Base-by-base conservation (phyloP, 345 rosid species). In the Salix viminalis region DNA sequence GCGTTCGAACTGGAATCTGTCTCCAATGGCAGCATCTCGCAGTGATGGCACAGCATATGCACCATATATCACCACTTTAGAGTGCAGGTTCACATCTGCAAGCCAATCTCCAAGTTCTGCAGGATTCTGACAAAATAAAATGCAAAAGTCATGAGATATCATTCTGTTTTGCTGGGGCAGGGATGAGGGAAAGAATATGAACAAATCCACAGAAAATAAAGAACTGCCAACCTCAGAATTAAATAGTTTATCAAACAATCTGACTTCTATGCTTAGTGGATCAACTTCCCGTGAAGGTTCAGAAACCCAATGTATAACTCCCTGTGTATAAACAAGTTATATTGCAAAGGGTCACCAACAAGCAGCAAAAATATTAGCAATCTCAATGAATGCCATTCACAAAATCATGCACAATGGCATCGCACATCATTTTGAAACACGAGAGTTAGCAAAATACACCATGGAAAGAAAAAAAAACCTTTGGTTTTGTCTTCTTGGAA, bases 231-330 rank as follows among this genome's bases (percentile, higher is more conserved):
- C 99, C 98, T 96, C 98, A 2, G 94, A 90, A 70, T 87, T 86
- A 46, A 96, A 96, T 72, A 96, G 89, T 78, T 82, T 96, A 69
- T 93, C 97, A 74, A 93, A 96, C 87, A 96, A 88, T 84, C 97
- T 89, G 79, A 96, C 98, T 93, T 93, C 98, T 65, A 92, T 85
- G 78, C 83, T 85, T 78, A 93, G 81, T 37, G 97, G 98, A 67
- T 88, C 77, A 71, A 79, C 81, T 73, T 94, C 96, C 0, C 87
- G 79, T 23, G 90, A 88, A 69, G 97, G 81, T 80, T 88, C 92
- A 83, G 95, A 80, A 39, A 96, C 97, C 99, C 98, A 96, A 78
- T 96, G 99, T 69, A 94, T 94, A 82, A 94, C 97, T 61, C 99
- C 98, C 99, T 94, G 76, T 5, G 62, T 15, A 60, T 16, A 66